Conservation (phyloP, 2,329 filamentous ascomycete species). For the Blastomyces gilchristii region DNA sequence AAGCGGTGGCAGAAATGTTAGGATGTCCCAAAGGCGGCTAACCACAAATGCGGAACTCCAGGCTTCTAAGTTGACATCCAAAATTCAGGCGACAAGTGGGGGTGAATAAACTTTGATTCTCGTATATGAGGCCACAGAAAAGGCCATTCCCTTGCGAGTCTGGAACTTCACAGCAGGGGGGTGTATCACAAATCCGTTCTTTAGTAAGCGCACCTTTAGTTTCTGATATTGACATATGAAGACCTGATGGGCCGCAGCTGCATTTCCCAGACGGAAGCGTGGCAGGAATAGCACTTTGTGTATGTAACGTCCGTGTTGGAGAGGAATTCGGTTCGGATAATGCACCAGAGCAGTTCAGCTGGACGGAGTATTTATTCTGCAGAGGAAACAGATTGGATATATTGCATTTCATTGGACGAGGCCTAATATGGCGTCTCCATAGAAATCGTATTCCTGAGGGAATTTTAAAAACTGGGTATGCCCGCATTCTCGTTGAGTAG, state of each 20-base stretch:
- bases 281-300: neutral
- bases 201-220: neutral
- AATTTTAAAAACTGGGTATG: neutral
- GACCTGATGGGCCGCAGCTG: neutral
- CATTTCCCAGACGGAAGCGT: neutral
- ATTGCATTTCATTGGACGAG: neutral
- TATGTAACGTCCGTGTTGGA: neutral
- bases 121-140: neutral
- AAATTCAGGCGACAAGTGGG: neutral
- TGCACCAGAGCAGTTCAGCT: neutral
- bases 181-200: neutral
- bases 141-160: neutral
- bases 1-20: neutral
- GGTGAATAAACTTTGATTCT: neutral
- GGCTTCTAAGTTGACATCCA: neutral
- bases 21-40: neutral
- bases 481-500: neutral
- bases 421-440: neutral
- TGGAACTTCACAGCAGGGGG: neutral
- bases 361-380: neutral
- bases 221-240: neutral
- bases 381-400: neutral
- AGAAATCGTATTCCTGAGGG: neutral
- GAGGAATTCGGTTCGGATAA: neutral
- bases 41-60: neutral